Evolutionary conservation across 106 monocot species (phyloP), one percentile per base, ranked within the genome.

Genomic region (Allium fistulosum): DNA sequence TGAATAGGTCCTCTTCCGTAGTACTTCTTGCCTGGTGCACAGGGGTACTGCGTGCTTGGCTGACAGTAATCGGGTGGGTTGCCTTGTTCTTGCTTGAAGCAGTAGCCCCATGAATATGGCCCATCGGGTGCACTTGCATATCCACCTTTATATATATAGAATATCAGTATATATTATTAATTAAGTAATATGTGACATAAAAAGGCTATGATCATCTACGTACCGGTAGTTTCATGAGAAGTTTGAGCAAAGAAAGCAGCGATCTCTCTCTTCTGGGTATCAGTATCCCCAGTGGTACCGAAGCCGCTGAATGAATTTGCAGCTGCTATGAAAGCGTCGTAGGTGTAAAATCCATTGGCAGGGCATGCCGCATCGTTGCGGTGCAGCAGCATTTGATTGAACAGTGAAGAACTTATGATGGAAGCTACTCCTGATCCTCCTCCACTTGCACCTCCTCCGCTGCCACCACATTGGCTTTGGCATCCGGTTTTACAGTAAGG

Each of bases 1-100:
- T 90, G 90, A 63, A 94, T 90, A 26, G 94, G 94, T 17, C 94
- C 94, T 73, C 94, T 68, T 17, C 94, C 94, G 10, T 87, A 61
- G 82, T 94, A 90, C 56, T 82, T 70, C 78, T 94, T 90, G 59
- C 85, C 82, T 0, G 82, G 85, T n/a, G 59, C 65, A 69, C 94
- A 94, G 0, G 94, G 94, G 87, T 87, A 94, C n/a, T 85, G 11
- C 12, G 66, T 79, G 14, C 78, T 81, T 17, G 76, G 52, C 48
- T 84, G 83, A 62, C 94, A 90, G 68, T 94, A 90, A 74, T 79
- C 68, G 71, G 83, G 87, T 37, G 52, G 26, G 0, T 87, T 85
- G 14, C 68, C 85, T 7, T 83, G 48, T 77, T 94, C 94, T 26
- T 88, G 84, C 74, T 85, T 85, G 69, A 81, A 90, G 75, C 94